A percentile compares a stretch with the other conserved stretches of the same genome.
Conservation (phyloP, 257 asterid species). For the Fraxinus excelsior region DNA sequence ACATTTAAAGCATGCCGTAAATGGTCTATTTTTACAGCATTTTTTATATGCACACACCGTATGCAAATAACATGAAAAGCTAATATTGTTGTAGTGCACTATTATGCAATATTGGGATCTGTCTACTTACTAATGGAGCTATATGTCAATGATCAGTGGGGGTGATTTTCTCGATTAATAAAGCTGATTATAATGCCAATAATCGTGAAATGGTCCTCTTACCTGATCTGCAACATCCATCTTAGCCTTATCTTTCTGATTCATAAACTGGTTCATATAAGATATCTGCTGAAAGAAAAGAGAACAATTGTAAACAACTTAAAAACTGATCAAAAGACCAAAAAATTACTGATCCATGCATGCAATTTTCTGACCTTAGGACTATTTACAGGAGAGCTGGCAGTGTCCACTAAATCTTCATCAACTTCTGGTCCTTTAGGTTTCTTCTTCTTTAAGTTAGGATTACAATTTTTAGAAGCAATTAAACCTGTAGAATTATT, state of each 20-base stretch:
- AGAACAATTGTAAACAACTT: not conserved
- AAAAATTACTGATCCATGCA: not conserved
- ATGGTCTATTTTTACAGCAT: too few species aligned
- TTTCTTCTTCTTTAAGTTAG: conserved; percentile 56
- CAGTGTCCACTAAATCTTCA: conserved; percentile 74
- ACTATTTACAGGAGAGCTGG: conserved; percentile 75
- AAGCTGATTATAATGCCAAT: not conserved
- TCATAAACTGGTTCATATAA: conserved; percentile 42
- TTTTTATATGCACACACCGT: too few species aligned
- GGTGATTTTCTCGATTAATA: not conserved
- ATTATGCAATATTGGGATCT: too few species aligned
- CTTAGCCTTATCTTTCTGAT: conserved; percentile 39
- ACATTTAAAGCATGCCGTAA: too few species aligned
- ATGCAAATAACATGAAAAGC: too few species aligned
- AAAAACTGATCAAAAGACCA: not conserved
- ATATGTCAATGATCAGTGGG: not conserved
- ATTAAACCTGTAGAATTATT: conserved; percentile 19
- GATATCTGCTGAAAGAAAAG: conserved; percentile 40
- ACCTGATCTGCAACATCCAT: conserved; percentile 43
- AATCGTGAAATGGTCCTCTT: not conserved
- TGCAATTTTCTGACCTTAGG: conserved; percentile 51
- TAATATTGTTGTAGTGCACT: too few species aligned
- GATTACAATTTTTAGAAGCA: conserved; percentile 20
- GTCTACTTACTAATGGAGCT: too few species aligned
- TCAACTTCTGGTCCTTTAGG: conserved; percentile 25